A percentile compares a stretch with the other conserved stretches of the same genome.
These are phyloP conservation scores for Rhodotorula sp. DNA, from an alignment of 1,284 basidiomycete genomes.

Conservation along the genomic window DNA sequence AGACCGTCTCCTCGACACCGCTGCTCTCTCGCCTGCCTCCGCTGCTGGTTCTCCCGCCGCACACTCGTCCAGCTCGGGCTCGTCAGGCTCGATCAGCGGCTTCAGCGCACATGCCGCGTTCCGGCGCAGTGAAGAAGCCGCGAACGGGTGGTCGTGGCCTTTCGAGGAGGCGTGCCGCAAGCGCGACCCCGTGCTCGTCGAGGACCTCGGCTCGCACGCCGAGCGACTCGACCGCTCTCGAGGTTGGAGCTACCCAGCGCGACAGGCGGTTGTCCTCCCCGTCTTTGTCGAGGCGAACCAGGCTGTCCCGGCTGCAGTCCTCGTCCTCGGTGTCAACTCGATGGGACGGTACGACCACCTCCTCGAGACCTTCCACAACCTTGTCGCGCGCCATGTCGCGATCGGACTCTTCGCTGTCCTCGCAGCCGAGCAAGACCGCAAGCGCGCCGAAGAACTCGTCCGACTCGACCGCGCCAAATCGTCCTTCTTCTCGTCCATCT, in stretches of 20 bases:
- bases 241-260: conserved; percentile 50
- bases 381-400: conserved; percentile 31
- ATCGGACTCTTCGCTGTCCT: conserved; percentile 36
- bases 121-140: neutral
- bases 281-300: conserved; percentile 48
- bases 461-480: conserved; percentile 51
- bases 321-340: conserved; percentile 51
- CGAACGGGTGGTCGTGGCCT: conserved; percentile 22
- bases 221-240: conserved; percentile 29
- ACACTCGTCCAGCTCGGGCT: neutral
- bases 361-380: conserved; percentile 28
- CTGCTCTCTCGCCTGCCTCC: neutral
- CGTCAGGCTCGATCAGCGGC: conserved; percentile 1
- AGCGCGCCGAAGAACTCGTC: conserved; percentile 51
- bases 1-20: conserved; percentile 14
- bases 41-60: neutral
- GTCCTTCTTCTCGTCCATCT: conserved; percentile 45
- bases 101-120: no score
- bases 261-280: conserved; percentile 51
- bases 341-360: conserved; percentile 36
- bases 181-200: conserved; percentile 33
- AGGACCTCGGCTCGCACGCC: conserved; percentile 25
- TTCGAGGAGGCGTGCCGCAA: conserved; percentile 35
- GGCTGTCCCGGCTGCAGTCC: conserved; percentile 46
- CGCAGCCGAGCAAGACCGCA: conserved; percentile 48